Evolutionary conservation across 2,329 filamentous ascomycete genomes (phyloP), one percentile per base, ranked within the genome.

Genomic region (Fusarium sp.): DNA sequence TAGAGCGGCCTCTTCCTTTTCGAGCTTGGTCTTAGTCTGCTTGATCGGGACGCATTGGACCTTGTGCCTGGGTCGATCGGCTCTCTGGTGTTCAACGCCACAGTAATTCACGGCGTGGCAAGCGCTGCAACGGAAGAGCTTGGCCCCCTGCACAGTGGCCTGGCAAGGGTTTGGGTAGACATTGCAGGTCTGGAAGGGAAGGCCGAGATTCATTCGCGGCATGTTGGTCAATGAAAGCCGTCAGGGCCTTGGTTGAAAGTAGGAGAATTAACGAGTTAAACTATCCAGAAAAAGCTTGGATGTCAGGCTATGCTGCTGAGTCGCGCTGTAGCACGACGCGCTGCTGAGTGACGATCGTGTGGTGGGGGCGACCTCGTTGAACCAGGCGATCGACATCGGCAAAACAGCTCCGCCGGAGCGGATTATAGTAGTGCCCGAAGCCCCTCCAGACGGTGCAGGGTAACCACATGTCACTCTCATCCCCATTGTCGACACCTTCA

Each of bases 161-260:
- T 2, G 18, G 18, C 70, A 73, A 25, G 66, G n/a, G 0, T 18
- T 22, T 29, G 47, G 47, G 47, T n/a, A 52, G 14, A 47, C 6
- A 7, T 50, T 70, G 3, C 70, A 70, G 4, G 66, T 45, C 11
- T 67, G 40, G 8, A 29, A 73, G 2, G 62, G 54, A 9, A 70
- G 62, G 0, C 70, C 62, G 1, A 73, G 70, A 14, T 73, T 67
- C 45, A 70, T 61, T 2, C 45, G 38, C 20, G 57, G 70, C 62
- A 73, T 70, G 14, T 64, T 62, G 13, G 13, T 20, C 11, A 35
- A n/a, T 25, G 25, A 27, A 29, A n/a, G 25, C 45, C 22, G 16
- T 50, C 16, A 50, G 25, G 25, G 18, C 25, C 16, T 50, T 9
- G 25, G 9, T 5, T 29, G n/a, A 4, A 18, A 50, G 16, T 11